Conservation (phyloP, 2,329 filamentous ascomycete genomes). For the Colletotrichum camelliae region DNA sequence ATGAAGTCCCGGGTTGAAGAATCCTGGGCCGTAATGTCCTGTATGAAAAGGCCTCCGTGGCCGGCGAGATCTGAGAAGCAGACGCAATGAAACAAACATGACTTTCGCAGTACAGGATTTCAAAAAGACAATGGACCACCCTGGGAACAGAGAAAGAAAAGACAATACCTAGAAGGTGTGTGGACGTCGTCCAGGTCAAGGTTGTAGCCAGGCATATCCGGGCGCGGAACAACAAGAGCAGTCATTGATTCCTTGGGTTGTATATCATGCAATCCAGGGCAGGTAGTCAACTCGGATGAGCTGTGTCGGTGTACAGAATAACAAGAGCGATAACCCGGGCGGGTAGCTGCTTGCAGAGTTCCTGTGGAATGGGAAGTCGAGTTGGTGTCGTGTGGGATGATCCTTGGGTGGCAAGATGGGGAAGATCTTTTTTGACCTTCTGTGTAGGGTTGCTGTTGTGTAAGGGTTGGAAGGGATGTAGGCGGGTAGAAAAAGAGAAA, state of each 20-base stretch:
- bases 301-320: slow-evolving; percentile 4
- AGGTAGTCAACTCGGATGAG: slow-evolving; percentile 19
- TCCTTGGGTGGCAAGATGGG: slow-evolving; percentile 23
- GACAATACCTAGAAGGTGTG: slow-evolving; percentile 67
- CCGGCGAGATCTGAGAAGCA: slow-evolving; percentile 17
- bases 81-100: slow-evolving; percentile 30
- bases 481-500: slow-evolving; percentile 21
- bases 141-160: slow-evolving; percentile 52
- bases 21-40: slow-evolving; percentile 16
- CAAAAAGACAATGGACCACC: slow-evolving; percentile 44
- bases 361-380: slow-evolving; percentile 6
- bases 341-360: slow-evolving; percentile 14
- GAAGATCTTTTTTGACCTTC: slow-evolving; percentile 22
- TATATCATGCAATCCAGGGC: slow-evolving; percentile 26
- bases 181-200: slow-evolving; percentile 65
- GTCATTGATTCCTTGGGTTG: slow-evolving; percentile 52
- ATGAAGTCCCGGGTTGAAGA: background rate
- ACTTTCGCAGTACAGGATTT: slow-evolving; percentile 30
- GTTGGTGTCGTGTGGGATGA: slow-evolving; percentile 18
- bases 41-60: slow-evolving; percentile 5
- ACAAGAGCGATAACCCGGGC: slow-evolving; percentile 5
- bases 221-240: slow-evolving; percentile 52
- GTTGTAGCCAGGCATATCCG: slow-evolving; percentile 61
- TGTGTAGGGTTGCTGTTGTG: slow-evolving; percentile 10
- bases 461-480: slow-evolving; percentile 18